phyloP scores from a whole-genome alignment of 257 asterid genomes.

The Solanum pinnatisectum region DNA sequence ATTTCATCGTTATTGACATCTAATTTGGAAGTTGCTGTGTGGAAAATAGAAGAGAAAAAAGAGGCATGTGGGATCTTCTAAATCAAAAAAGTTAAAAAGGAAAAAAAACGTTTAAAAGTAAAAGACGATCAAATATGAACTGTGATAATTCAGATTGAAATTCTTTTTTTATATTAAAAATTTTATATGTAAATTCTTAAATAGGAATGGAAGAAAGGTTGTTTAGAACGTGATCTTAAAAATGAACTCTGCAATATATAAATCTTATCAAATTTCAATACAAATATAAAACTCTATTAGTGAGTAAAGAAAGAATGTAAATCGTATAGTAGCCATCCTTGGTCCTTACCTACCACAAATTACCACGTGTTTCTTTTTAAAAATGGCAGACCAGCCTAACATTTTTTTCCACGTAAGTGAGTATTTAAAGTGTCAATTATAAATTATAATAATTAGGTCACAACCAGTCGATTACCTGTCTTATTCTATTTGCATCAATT shows the following conservation, averaged over 20 bases:
- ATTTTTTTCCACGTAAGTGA: background rate
- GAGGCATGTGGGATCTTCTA: background rate
- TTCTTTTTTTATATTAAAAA: background rate
- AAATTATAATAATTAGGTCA: background rate
- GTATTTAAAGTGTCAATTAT: background rate
- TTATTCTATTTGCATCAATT: background rate
- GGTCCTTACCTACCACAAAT: background rate
- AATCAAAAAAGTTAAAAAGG: background rate
- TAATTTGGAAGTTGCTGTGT: background rate
- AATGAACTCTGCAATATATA: accelerated
- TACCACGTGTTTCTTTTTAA: background rate
- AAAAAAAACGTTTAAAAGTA: background rate
- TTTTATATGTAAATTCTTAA: background rate
- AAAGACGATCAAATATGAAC: background rate
- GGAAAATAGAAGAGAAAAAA: background rate
- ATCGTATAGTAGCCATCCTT: background rate
- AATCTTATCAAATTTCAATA: background rate
- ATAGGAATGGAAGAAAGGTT: background rate
- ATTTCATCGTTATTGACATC: too few species aligned
- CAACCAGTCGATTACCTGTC: background rate
- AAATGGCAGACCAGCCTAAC: background rate
- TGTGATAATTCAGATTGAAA: background rate
- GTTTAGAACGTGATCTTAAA: accelerated
- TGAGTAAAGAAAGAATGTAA: background rate
- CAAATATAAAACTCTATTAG: background rate